Conservation (phyloP, 768 basidiomycete species). For the Collybia sp. region DNA sequence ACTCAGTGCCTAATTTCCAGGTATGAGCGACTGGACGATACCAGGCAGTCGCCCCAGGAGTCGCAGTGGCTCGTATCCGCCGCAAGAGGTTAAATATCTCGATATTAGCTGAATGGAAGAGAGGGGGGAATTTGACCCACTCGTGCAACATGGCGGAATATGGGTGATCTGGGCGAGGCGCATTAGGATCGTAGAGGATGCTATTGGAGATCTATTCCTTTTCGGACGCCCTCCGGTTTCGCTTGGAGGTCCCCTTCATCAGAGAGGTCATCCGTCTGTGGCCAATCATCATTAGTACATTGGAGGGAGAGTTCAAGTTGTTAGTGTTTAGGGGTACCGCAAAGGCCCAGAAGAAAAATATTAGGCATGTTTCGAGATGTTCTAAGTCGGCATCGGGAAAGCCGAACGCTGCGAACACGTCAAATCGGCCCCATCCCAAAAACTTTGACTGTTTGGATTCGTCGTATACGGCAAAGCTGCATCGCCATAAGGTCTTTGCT, state of each 20-base stretch:
- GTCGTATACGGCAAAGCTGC: constrained; percentile 3
- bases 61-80: too few species aligned
- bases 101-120: too few species aligned
- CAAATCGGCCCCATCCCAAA: constrained; percentile 11
- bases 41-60: too few species aligned
- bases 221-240: constrained; percentile 14
- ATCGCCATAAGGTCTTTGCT: not conserved
- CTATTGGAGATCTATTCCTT: constrained; percentile 9
- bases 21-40: too few species aligned
- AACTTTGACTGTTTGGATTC: constrained; percentile 5
- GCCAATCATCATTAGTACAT: not conserved
- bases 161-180: too few species aligned
- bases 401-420: constrained; percentile 12
- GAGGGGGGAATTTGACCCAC: too few species aligned
- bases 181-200: constrained; percentile 2
- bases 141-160: not conserved
- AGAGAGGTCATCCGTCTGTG: constrained; percentile 18
- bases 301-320: not conserved
- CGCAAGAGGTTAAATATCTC: too few species aligned
- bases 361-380: constrained; percentile 17
- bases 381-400: constrained; percentile 15
- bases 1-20: too few species aligned
- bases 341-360: constrained; percentile 21
- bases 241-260: constrained; percentile 17
- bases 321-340: constrained; percentile 7